Evolutionary conservation across 805 yeast genomes (phyloP).

Genomic region (Diddensiella transvaalensis): DNA sequence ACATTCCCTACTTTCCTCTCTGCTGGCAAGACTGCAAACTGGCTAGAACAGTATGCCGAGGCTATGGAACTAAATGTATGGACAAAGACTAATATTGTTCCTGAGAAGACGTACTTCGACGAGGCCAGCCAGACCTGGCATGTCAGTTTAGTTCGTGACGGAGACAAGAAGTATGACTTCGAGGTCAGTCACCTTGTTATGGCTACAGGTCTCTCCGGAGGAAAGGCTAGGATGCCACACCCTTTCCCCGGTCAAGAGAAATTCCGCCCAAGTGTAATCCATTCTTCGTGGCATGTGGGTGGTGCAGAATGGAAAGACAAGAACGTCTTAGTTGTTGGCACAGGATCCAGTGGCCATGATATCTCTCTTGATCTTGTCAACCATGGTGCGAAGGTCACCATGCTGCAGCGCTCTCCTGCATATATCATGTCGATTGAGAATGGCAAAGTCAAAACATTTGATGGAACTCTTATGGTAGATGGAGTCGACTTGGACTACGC

Average conservation of each 20-base stretch:
- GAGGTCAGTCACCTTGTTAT: conserved; percentile 38
- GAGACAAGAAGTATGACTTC: conserved; percentile 14
- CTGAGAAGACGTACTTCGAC: conserved; percentile 25
- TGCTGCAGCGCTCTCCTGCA: conserved; percentile 46
- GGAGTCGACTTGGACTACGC: conserved; percentile 40
- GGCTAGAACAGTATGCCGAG: conserved; percentile 41
- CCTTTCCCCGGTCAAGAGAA: conserved; percentile 36
- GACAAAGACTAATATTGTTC: conserved; percentile 33
- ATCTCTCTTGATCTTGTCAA: conserved; percentile 44
- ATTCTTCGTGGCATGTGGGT: conserved; percentile 42
- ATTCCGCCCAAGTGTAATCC: conserved; percentile 40
- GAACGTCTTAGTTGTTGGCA: conserved; percentile 44
- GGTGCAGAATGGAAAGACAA: conserved; percentile 42
- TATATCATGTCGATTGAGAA: conserved; percentile 40
- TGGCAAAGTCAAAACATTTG: conserved; percentile 31
- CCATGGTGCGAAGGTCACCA: conserved; percentile 42
- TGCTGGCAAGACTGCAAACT: conserved; percentile 44
- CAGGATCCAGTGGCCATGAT: conserved; percentile 47
- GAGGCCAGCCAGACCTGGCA: conserved; percentile 31
- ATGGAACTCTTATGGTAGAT: conserved; percentile 36
- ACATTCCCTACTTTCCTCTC: conserved; percentile 44
- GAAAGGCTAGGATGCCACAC: conserved; percentile 43
- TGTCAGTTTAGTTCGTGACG: conserved; percentile 32
- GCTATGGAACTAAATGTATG: conserved; percentile 41
- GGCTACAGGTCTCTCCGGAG: conserved; percentile 46